These are phyloP conservation scores for Tilletia indica DNA, from an alignment of 1,284 basidiomycete species.

Conservation along the genomic window DNA sequence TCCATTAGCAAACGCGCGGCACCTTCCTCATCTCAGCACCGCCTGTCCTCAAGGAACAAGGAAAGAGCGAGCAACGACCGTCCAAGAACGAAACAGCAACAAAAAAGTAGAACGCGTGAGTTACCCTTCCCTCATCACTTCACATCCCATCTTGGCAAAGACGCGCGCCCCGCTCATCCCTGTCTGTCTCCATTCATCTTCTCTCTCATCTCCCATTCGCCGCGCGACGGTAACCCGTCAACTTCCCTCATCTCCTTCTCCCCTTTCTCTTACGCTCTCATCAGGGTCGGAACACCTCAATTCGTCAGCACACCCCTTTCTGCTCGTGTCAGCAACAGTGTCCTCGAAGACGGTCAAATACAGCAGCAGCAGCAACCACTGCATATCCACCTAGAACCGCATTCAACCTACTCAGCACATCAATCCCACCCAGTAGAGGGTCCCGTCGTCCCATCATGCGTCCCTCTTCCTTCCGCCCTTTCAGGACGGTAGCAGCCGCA, in stretches of 20 bases:
- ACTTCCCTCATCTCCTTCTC: not conserved
- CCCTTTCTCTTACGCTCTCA: not conserved
- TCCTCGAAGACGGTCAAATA: no score
- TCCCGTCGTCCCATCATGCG: constrained; percentile 22
- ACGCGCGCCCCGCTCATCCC: no score
- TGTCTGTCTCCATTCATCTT: no score
- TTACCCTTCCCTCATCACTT: not conserved
- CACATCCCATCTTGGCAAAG: not conserved
- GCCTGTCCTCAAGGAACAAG: not conserved
- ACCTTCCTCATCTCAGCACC: not conserved
- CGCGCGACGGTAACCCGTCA: not conserved
- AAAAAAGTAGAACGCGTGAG: not conserved
- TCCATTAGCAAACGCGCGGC: no score
- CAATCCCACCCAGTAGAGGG: not conserved
- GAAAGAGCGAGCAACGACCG: no score
- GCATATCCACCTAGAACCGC: no score
- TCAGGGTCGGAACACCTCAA: not conserved
- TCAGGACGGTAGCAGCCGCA: constrained; percentile 26
- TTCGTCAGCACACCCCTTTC: not conserved
- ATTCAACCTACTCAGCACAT: no score
- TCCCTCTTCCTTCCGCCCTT: constrained; percentile 20
- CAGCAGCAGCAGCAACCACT: no score
- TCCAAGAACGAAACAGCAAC: no score
- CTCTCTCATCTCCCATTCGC: no score
- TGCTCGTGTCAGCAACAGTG: no score